Conservation (phyloP, 805 yeast genomes). For the Kuraishia ogatae region DNA sequence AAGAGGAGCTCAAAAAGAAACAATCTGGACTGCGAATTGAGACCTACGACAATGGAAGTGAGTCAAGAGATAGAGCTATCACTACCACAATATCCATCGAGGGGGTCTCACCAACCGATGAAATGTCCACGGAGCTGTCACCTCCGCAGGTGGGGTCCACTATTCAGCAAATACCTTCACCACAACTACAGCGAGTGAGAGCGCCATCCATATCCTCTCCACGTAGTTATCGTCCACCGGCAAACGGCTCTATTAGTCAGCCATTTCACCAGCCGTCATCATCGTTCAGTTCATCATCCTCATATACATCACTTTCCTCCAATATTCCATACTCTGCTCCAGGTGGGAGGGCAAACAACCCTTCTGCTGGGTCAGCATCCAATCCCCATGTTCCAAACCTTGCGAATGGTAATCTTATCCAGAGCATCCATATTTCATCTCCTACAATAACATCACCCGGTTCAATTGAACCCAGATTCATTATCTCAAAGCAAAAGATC, state of each 20-base stretch:
- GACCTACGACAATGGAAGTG: conserved; percentile 3
- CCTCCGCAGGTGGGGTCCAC: not conserved
- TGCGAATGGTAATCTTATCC: conserved; percentile 48
- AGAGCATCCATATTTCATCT: conserved; percentile 60
- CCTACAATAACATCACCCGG: conserved; percentile 51
- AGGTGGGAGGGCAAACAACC: conserved; percentile 34
- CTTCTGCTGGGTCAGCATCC: conserved; percentile 3
- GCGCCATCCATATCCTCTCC: not conserved
- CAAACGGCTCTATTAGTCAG: not conserved
- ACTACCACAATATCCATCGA: conserved; percentile 25
- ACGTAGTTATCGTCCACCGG: not conserved
- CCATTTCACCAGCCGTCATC: conserved; percentile 7
- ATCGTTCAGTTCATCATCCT: conserved; percentile 14
- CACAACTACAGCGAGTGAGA: not conserved
- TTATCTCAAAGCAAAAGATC: conserved; percentile 71
- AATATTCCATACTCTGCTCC: conserved; percentile 69
- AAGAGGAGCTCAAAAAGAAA: conserved; percentile 9
- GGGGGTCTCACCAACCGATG: conserved; percentile 23
- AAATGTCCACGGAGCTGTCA: not conserved
- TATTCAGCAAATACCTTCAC: not conserved
- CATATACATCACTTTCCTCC: conserved; percentile 38
- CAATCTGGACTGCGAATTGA: conserved; percentile 12
- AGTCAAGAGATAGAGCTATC: conserved; percentile 12
- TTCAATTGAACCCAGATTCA: conserved; percentile 77
- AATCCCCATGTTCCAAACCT: conserved; percentile 35